These are phyloP conservation scores for Epichloe elymi DNA, from an alignment of 2,329 filamentous ascomycete genomes.

Conservation along the genomic window DNA sequence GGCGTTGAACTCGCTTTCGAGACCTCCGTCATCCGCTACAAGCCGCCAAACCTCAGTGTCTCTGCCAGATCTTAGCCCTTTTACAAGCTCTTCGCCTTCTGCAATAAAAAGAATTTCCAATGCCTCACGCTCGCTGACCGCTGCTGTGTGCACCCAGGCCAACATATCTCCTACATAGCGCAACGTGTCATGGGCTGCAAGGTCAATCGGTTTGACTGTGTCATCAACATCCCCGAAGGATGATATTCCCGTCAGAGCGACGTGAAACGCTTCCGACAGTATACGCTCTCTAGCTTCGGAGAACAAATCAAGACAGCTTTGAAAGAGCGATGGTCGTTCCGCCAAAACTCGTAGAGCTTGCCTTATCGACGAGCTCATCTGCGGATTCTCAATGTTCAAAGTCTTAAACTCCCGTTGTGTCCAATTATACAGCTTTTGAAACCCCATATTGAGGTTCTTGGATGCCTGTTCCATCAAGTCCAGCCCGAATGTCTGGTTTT, in stretches of 20 bases:
- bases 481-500: slow-evolving; percentile 75
- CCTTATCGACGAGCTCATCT: slow-evolving; percentile 75
- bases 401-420: slow-evolving; percentile 87
- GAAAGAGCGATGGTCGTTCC: slow-evolving; percentile 79
- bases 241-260: slow-evolving; percentile 65
- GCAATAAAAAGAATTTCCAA: slow-evolving; percentile 84
- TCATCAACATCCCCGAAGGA: slow-evolving; percentile 44
- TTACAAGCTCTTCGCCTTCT: slow-evolving; percentile 78
- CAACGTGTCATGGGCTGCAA: slow-evolving; percentile 81
- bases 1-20: slow-evolving; percentile 57
- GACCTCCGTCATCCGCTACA: slow-evolving; percentile 42
- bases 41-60: slow-evolving; percentile 77
- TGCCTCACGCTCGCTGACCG: slow-evolving; percentile 86
- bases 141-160: slow-evolving; percentile 88
- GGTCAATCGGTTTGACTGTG: slow-evolving; percentile 77
- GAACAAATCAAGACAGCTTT: slow-evolving; percentile 87
- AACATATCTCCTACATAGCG: slow-evolving; percentile 95
- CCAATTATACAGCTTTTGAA: slow-evolving; percentile 94
- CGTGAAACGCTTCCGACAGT: slow-evolving; percentile 78
- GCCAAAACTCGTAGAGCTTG: slow-evolving; percentile 75
- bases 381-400: slow-evolving; percentile 84
- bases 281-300: slow-evolving; percentile 79
- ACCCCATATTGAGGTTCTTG: slow-evolving; percentile 74
- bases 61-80: slow-evolving; percentile 65
- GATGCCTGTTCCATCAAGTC: slow-evolving; percentile 89